Conservation (phyloP, 495 filamentous ascomycete genomes). For the Xylaria intraflava region DNA sequence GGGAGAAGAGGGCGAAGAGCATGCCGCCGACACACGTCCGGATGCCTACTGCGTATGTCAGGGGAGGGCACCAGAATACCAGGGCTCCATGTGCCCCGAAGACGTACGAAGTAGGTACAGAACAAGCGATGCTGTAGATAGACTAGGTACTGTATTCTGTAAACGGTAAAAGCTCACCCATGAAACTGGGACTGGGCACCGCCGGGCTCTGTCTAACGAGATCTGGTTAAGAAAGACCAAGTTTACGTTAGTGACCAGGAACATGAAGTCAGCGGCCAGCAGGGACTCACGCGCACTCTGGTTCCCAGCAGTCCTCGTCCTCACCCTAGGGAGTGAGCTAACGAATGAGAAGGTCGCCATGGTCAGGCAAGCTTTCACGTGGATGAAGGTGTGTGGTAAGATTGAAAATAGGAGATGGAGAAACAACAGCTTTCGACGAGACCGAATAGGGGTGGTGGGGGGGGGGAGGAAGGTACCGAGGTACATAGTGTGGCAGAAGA, state of each 20-base stretch:
- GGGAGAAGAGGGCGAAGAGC: not conserved
- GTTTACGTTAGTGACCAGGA: slow-evolving; percentile 2
- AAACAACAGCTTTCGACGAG: too few species aligned
- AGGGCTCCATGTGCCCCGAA: not conserved
- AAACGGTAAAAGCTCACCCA: not conserved
- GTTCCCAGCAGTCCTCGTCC: not conserved
- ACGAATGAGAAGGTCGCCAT: not conserved
- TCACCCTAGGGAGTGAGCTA: slow-evolving; percentile 4
- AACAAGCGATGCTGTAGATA: slow-evolving; percentile 1
- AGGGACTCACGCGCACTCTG: slow-evolving; percentile 1
- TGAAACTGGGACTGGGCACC: not conserved
- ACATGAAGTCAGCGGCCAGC: slow-evolving; percentile 2
- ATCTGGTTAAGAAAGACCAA: not conserved
- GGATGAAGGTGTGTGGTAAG: not conserved
- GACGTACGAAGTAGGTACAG: not conserved
- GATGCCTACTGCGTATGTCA: not conserved
- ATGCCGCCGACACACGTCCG: not conserved
- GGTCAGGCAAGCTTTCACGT: not conserved
- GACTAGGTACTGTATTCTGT: not conserved
- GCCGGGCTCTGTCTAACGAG: not conserved
- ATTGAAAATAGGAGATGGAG: too few species aligned
- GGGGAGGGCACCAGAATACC: too few species aligned
- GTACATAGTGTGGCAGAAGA: too few species aligned
- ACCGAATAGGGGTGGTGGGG: too few species aligned
- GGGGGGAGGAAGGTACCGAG: too few species aligned